Evolutionary conservation across 495 filamentous ascomycete genomes (phyloP), one percentile per base, ranked within the genome.

Genomic region (Penicillium psychrofluorescens): DNA sequence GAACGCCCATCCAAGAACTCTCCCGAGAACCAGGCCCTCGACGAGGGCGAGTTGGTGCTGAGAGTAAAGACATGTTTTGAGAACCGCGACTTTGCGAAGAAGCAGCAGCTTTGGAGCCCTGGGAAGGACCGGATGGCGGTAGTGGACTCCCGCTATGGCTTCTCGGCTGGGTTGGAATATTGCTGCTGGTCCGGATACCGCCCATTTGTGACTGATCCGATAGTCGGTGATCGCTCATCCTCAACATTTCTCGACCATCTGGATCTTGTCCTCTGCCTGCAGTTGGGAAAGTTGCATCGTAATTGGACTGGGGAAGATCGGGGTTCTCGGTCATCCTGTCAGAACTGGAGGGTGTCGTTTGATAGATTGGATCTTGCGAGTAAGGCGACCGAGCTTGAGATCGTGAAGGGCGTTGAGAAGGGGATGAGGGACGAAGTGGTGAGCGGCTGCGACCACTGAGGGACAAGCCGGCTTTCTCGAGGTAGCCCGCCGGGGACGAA

Each of bases 21-120:
- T 69, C 66, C 31, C 63, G 62, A n/a, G 62, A 57, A 40, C 54
- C 58, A 29, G 63, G 47, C 39, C 67, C 72, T 29, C 76, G 74
- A 32, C 76, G 75, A 30, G 79, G 79, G 9, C 75, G 76, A 11
- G 78, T 80, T n/a, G 80, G 80, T 10, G 78, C 78, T 31, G 76
- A 73, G 1, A 81, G 58, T 14, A 79, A 47, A 29, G 77, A 72
- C 27, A 71, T 57, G 48, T 66, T 78, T 4, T 49, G 46, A 41
- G 61, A 54, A 11, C 63, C 63, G 8, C 77, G 76, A 52, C 62
- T 71, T 30, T 72, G 76, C 7, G 69, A 57, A 11, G 71, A 66
- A 48, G 70, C 58, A 2, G 66, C 22, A 22, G 58, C 30, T 70
- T 71, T 8, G 71, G 58, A 15, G 22, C 67, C 65, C 41, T 69